Base-by-base conservation (phyloP, 352 stramenopile genomes). In the Phytopythium chamaehyphon region DNA sequence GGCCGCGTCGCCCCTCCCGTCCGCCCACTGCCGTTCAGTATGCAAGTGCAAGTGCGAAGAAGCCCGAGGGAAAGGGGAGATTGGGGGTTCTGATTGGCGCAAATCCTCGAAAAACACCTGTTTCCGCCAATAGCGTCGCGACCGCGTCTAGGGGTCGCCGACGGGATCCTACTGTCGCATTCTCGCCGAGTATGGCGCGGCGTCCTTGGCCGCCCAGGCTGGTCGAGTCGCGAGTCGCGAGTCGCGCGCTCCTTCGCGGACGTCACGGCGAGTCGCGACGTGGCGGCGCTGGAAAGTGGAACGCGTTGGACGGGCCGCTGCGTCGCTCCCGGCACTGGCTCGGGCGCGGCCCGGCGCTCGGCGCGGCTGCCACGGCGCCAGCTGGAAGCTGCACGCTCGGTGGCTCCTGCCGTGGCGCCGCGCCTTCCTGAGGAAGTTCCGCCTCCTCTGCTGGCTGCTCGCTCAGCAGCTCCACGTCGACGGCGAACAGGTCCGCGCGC, bases 401-500 rank as follows among this genome's bases (percentile, higher is more conserved):
- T 21, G 14, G 26, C 1, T 16, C 28, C 28, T 33, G 28, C 28
- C 5, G 9, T 33, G 28, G 28, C 5, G 28, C 28, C 28, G 28
- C 28, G 28, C 28, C 28, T 5, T 9, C n/a, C n/a, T n/a, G n/a
- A n/a, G n/a, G n/a, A n/a, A n/a, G n/a, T n/a, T n/a, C n/a, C n/a
- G n/a, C n/a, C n/a, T n/a, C n/a, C n/a, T n/a, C n/a, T n/a, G n/a
- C n/a, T n/a, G n/a, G n/a, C n/a, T n/a, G n/a, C n/a, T n/a, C n/a
- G n/a, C n/a, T n/a, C n/a, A n/a, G 9, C 28, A 64, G 47, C 51
- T 51, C 54, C 37, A 76, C 43, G 7, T 64, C 59, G 5, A 47
- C 55, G 2, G 61, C 21, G 46, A 70, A 89, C 35, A 86, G 58
- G 36, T 88, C 77, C 18, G 21, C 21, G 15, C 64, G 67, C 23